Conservation (phyloP, 805 yeast genomes). For the Wickerhamiella kazuoi region DNA sequence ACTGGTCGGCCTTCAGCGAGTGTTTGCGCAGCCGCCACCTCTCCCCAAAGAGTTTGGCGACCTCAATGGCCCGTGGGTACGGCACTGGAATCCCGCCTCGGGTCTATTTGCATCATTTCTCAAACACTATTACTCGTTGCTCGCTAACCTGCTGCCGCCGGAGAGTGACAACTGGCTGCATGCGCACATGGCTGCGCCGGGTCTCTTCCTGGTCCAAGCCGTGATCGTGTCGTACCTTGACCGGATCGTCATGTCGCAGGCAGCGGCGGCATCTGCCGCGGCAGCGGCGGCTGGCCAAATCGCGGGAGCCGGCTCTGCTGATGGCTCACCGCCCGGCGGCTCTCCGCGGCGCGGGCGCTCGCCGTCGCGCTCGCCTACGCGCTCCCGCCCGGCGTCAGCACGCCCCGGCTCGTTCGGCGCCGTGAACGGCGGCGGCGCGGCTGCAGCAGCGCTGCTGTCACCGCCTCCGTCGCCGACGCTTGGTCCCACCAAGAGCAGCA, state of each 20-base stretch:
- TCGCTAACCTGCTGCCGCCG: constrained; percentile 15
- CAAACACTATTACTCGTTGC: constrained; percentile 24
- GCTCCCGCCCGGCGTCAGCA: background rate
- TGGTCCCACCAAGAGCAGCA: too few species aligned
- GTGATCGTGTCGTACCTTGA: constrained; percentile 15
- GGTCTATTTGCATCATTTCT: constrained; percentile 25
- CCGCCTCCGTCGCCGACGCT: background rate
- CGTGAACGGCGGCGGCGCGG: background rate
- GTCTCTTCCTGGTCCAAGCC: constrained; percentile 17
- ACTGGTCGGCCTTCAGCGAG: constrained; percentile 13
- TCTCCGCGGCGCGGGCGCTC: too few species aligned
- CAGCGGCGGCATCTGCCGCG: background rate
- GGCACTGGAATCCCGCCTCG: constrained; percentile 22
- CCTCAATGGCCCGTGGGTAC: constrained; percentile 21
- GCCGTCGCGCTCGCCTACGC: background rate
- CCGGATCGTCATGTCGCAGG: constrained; percentile 2
- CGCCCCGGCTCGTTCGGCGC: background rate
- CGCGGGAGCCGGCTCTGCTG: background rate
- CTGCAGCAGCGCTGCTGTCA: background rate
- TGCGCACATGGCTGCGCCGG: constrained; percentile 17
- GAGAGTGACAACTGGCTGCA: constrained; percentile 7
- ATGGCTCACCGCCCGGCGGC: background rate
- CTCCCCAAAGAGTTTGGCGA: constrained; percentile 10
- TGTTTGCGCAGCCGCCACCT: constrained; percentile 2
- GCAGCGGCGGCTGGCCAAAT: too few species aligned